Evolutionary conservation across 139 green algal species (phyloP), one percentile per base, ranked within the genome.

Genomic region (Tetradesmus lagerheimii): DNA sequence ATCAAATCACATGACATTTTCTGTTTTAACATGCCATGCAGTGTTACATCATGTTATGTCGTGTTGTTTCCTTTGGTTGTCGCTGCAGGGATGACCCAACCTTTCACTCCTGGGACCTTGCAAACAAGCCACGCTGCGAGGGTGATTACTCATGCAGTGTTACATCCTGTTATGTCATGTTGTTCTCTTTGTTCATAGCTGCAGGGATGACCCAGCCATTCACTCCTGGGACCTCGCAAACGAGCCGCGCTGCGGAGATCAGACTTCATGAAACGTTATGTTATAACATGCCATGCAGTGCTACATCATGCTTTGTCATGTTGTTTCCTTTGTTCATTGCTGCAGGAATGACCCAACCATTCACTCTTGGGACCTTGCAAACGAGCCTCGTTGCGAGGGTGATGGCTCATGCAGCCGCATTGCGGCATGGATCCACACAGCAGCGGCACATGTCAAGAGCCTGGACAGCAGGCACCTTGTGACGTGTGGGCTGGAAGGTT

Each of bases 401-500:
- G 76, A 88, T 1, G 53, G 4, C n/a, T 45, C 31, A 8, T 90
- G 41, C 74, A 80, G 20, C 53, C 0, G 20, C 37, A 31, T 93
- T 62, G 86, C 94, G 85, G 86, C 43, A 15, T 97, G 93, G 93
- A 83, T 96, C n/a, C 78, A 84, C 0, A 83, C 64, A 11, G 93
- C 91, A 6, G 91, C 94, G n/a, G 89, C 75, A 9, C 92, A 92
- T 29, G 67, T 98, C 0, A 96, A 96, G 47, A 81, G n/a, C 16
- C 64, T 97, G 57, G 92, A 98, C 87, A 88, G 89, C 29, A 95
- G 96, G 75, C 96, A 98, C 92, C 86, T 97, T n/a, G 62, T 98
- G 38, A 96, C 94, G 3, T 80, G 95, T 1, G 96, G 96, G 16
- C 80, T 77, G 18, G 96, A 98, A 47, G 96, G 96, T 12, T 98